Evolutionary conservation across 495 filamentous ascomycete genomes (phyloP).

Genomic region (Xeromyces bisporus): DNA sequence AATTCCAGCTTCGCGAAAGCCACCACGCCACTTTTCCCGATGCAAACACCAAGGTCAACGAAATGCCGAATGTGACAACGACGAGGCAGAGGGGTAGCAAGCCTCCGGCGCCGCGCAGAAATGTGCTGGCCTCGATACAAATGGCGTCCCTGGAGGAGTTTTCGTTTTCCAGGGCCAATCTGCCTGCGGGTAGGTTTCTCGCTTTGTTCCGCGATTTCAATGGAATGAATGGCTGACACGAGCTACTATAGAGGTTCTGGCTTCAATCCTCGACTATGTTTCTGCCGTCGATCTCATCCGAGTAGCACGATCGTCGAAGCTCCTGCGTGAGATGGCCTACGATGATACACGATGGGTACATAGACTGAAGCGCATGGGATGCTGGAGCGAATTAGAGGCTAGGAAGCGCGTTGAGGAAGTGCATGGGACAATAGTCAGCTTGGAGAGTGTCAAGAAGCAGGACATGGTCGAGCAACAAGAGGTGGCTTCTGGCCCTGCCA

Average conservation of each 20-base stretch:
- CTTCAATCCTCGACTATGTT: constrained; percentile 75
- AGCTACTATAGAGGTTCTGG: constrained; percentile 60
- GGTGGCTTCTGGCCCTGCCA: constrained; percentile 5
- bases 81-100: constrained; percentile 42
- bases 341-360: constrained; percentile 94
- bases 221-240: neutral
- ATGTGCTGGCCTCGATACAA: constrained; percentile 58
- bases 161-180: constrained; percentile 48
- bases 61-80: constrained; percentile 39
- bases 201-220: neutral
- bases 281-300: constrained; percentile 66
- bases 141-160: constrained; percentile 59
- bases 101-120: constrained; percentile 28
- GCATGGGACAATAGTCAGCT: constrained; percentile 47
- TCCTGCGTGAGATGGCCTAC: constrained; percentile 95
- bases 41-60: constrained; percentile 12
- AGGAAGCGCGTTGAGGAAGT: constrained; percentile 59
- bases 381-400: constrained; percentile 85
- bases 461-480: constrained; percentile 19
- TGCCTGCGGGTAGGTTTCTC: constrained; percentile 56
- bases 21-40: constrained; percentile 8
- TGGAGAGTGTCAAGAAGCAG: constrained; percentile 34
- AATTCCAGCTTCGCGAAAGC: neutral
- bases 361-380: constrained; percentile 63
- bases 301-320: constrained; percentile 74